phyloP scores from a whole-genome alignment of 805 yeast species.

The Candida nitratophila region DNA sequence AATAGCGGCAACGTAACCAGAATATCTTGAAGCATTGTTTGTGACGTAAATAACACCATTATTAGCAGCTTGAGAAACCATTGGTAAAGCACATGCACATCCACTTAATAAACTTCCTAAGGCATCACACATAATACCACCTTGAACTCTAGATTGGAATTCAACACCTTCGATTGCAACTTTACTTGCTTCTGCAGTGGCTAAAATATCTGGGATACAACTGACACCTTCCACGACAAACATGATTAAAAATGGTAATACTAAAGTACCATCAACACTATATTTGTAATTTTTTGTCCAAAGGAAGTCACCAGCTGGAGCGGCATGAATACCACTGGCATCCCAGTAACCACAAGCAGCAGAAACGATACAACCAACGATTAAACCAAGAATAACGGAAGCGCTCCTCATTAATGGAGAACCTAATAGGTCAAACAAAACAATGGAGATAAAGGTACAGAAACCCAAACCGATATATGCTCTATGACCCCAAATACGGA shows the following conservation, averaged over 20 bases:
- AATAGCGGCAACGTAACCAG: conserved; percentile 43
- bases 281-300: conserved; percentile 76
- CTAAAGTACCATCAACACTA: conserved; percentile 65
- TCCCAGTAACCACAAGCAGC: conserved; percentile 80
- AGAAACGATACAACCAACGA: conserved; percentile 78
- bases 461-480: conserved; percentile 74
- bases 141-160: conserved; percentile 76
- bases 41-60: conserved; percentile 82
- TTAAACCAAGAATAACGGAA: conserved; percentile 69
- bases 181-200: conserved; percentile 77
- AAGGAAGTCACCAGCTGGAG: conserved; percentile 70
- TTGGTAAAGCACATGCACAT: conserved; percentile 63
- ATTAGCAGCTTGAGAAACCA: conserved; percentile 81
- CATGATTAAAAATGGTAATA: conserved; percentile 66
- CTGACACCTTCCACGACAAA: conserved; percentile 72
- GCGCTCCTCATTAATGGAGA: conserved; percentile 83
- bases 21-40: conserved; percentile 64
- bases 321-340: conserved; percentile 42
- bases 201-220: conserved; percentile 83
- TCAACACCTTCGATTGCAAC: conserved; percentile 64
- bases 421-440: conserved; percentile 67
- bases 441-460: conserved; percentile 56
- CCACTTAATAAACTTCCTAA: conserved; percentile 65
- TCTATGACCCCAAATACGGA: conserved; percentile 67
- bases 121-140: conserved; percentile 79